Conservation (phyloP, 2,329 filamentous ascomycete species). For the Plectosphaerella sp. region DNA sequence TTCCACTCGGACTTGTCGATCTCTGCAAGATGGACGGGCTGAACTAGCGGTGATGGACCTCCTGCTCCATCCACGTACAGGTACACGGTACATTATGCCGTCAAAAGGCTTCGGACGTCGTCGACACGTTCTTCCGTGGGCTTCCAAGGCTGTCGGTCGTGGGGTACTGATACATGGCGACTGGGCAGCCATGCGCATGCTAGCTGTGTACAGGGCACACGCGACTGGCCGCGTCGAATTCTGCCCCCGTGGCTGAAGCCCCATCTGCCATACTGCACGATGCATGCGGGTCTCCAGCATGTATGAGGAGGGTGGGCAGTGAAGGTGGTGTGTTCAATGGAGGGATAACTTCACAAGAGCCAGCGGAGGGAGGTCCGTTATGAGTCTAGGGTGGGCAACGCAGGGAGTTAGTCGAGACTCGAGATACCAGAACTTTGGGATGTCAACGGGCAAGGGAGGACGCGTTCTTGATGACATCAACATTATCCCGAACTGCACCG, state of each 20-base stretch:
- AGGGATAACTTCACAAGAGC: too few species aligned
- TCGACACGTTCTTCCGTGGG: neutral
- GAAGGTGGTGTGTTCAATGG: too few species aligned
- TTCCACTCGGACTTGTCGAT: neutral
- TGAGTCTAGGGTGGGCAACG: too few species aligned
- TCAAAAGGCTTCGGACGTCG: neutral
- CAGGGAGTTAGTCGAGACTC: too few species aligned
- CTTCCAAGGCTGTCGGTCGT: neutral
- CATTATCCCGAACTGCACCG: neutral
- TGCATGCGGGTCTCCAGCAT: constrained; percentile 2
- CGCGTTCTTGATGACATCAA: neutral
- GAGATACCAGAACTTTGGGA: too few species aligned
- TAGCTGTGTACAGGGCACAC: constrained; percentile 16
- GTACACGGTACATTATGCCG: neutral
- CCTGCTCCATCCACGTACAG: neutral
- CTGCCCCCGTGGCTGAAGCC: constrained; percentile 4
- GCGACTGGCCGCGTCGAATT: neutral
- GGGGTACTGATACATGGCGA: constrained; percentile 27
- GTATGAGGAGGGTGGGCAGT: neutral
- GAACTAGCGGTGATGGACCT: neutral
- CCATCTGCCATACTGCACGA: constrained; percentile 12
- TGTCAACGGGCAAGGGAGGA: too few species aligned
- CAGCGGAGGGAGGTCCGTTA: too few species aligned
- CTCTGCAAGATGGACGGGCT: neutral
- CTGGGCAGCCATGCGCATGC: constrained; percentile 32